Evolutionary conservation across 106 monocot species (phyloP), one percentile per base, ranked within the genome.

Genomic region (Dendrobium nobile): DNA sequence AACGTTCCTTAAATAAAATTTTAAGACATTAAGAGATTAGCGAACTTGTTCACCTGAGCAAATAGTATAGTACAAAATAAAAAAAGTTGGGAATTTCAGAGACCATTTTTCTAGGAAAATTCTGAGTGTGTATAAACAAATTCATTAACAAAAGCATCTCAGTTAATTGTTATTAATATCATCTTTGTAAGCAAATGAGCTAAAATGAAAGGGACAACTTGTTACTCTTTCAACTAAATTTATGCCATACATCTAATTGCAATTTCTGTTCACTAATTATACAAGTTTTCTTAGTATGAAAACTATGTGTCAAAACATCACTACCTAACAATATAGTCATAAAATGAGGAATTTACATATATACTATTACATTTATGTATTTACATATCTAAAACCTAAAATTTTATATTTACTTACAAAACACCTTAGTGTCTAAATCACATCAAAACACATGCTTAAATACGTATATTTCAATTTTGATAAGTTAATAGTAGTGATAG

Each of bases 1-100:
- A 43, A 24, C 16, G 45, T 42, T 8, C 82, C 89, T 89, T 79
- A 79, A 80, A 48, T 11, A 48, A 16, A 7, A 55, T 37, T 59
- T 59, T 33, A n/a, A 41, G 13, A 16, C 78, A 76, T 48, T 19
- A 76, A 26, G 48, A 47, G 28, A 48, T 48, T 47, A 76, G 48
- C 27, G 3, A 13, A 76, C 40, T 27, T 48, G 5, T 26, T 76
- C 76, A 76, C 7, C 47, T n/a, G 43, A 19, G 1, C 17, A 75
- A 43, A 7, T 17, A 75, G 5, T 65, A 51, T 13, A 51, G 51
- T 3, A 51, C 10, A 51, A 51, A 51, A 51, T 13, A 13, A 51
- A 55, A 55, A 58, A 5, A 58, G 18, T 58, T 58, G 58, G 58
- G n/a, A 58, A 58, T 19, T 3, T 58, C 58, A 58, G 58, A 58